phyloP scores from a whole-genome alignment of 345 rosid species.

The Rhodamnia argentea region DNA sequence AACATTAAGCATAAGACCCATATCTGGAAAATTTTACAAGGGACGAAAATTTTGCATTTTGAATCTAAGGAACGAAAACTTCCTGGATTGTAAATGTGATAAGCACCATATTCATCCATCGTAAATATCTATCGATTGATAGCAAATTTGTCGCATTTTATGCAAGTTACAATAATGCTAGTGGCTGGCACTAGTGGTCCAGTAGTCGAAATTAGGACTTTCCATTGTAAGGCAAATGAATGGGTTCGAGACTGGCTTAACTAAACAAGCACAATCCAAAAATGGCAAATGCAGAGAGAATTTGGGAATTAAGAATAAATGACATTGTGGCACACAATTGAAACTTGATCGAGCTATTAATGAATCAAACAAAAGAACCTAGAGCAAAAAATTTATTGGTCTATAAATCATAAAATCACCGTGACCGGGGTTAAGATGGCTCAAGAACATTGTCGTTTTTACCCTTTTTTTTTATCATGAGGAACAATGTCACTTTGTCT shows the following conservation, averaged over 20 bases:
- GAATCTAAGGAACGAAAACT: too few relatives aligned
- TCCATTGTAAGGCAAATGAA: neutral
- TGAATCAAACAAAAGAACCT: neutral
- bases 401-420: neutral
- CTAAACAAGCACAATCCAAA: neutral
- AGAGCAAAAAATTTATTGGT: neutral
- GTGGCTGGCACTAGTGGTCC: rapidly evolving
- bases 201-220: neutral
- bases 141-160: neutral
- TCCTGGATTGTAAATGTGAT: too few relatives aligned
- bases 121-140: too few relatives aligned
- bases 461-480: too few relatives aligned
- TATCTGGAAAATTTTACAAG: neutral
- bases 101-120: neutral
- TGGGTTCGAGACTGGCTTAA: rapidly evolving
- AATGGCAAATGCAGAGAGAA: neutral
- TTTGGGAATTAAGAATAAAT: neutral
- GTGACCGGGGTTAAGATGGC: too few relatives aligned
- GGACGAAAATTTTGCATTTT: too few relatives aligned
- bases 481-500: too few relatives aligned
- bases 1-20: neutral
- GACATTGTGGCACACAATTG: too few relatives aligned
- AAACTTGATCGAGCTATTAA: too few relatives aligned
- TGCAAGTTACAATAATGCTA: neutral
- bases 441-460: too few relatives aligned